phyloP scores from a whole-genome alignment of 805 yeast species.

The Zygoascus flipseniorum region DNA sequence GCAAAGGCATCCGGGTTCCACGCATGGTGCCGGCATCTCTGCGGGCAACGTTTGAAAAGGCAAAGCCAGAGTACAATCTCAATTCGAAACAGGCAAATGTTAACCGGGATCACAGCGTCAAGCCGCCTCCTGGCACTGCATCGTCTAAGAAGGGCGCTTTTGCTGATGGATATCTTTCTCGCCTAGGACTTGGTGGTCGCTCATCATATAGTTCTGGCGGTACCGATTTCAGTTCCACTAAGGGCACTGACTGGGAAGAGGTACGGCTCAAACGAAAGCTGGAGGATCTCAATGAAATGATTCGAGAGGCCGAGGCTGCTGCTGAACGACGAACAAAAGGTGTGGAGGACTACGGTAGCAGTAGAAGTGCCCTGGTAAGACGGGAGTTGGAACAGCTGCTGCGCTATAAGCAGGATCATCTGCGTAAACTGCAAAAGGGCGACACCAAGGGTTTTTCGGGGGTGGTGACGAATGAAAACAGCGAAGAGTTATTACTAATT shows the following conservation, averaged over 20 bases:
- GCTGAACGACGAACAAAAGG: constrained; percentile 32
- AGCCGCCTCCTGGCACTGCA: constrained; percentile 9
- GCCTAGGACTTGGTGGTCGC: constrained; percentile 42
- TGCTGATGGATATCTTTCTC: constrained; percentile 43
- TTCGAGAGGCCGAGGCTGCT: constrained; percentile 47
- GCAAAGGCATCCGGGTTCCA: constrained; percentile 77
- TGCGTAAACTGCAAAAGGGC: constrained; percentile 32
- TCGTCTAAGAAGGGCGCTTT: constrained; percentile 22
- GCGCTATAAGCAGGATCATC: constrained; percentile 62
- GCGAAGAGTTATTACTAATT: constrained; percentile 55
- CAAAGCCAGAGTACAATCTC: constrained; percentile 54
- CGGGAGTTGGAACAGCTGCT: constrained; percentile 76
- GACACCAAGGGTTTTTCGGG: constrained; percentile 10
- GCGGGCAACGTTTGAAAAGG: constrained; percentile 85
- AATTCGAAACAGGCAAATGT: constrained; percentile 43
- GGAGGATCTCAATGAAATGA: constrained; percentile 60
- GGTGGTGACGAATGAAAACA: constrained; percentile 25
- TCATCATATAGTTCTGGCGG: constrained; percentile 36
- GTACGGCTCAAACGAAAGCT: constrained; percentile 74
- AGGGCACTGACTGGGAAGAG: constrained; percentile 79
- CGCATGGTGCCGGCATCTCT: constrained; percentile 89
- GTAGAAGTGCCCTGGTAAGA: constrained; percentile 33
- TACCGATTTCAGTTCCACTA: constrained; percentile 60
- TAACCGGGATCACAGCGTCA: constrained; percentile 3
- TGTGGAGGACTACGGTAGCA: constrained; percentile 24